phyloP scores from a whole-genome alignment of 2,329 filamentous ascomycete species.

The Aureobasidium sp. region DNA sequence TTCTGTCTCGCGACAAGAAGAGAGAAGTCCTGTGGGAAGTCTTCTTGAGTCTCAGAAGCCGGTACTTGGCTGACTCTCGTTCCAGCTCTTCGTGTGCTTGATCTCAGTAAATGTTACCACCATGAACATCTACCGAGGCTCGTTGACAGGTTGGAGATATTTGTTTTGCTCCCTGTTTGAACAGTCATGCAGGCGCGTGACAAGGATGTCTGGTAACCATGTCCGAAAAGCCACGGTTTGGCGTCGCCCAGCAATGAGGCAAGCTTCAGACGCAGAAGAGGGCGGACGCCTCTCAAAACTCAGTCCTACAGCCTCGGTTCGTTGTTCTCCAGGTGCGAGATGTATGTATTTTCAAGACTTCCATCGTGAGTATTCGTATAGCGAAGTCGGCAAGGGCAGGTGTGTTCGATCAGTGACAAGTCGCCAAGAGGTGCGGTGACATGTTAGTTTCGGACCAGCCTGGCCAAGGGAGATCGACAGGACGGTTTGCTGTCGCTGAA shows the following conservation, averaged over 20 bases:
- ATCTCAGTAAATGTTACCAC: neutral
- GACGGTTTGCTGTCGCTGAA: neutral
- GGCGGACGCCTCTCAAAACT: neutral
- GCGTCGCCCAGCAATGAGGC: neutral
- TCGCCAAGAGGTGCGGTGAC: constrained; percentile 4
- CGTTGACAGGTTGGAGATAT: neutral
- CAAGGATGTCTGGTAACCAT: neutral
- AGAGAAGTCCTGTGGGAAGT: neutral
- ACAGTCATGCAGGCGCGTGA: neutral
- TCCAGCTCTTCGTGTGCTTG: neutral
- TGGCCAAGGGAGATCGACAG: constrained; percentile 6
- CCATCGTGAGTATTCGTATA: neutral
- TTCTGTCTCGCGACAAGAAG: neutral
- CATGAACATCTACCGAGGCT: neutral
- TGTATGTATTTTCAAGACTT: neutral
- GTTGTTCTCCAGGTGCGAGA: neutral
- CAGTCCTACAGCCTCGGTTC: neutral
- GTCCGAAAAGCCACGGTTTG: neutral
- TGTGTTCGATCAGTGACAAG: neutral
- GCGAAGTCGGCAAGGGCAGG: neutral
- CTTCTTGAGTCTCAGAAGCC: neutral
- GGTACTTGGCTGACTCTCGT: neutral
- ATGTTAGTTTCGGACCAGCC: neutral
- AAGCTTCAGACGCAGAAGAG: neutral
- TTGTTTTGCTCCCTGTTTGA: neutral